These are phyloP conservation scores for Coemansia guatemalensis DNA, from an alignment of 192 early-diverging fungal species.

Conservation along the genomic window DNA sequence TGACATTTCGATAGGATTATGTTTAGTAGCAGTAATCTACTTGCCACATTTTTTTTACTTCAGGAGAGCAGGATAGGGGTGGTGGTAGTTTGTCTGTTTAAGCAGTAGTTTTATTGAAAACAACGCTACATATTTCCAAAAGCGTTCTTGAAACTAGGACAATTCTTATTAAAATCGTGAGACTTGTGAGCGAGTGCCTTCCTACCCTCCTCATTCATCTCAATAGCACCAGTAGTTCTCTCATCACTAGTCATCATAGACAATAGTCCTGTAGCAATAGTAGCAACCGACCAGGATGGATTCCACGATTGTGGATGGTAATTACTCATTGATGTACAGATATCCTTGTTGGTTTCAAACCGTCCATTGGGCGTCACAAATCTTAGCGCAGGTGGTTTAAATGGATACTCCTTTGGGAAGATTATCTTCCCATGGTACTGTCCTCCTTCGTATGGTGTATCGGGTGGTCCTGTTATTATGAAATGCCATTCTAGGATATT, in stretches of 20 bases:
- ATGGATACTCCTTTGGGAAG: constrained; percentile 95
- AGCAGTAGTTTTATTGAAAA: neutral
- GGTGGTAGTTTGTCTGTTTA: no score
- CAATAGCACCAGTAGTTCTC: constrained; percentile 77
- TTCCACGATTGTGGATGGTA: constrained; percentile 96
- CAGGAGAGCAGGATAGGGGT: no score
- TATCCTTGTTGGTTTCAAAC: constrained; percentile 91
- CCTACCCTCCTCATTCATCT: constrained; percentile 67
- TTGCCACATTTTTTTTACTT: no score
- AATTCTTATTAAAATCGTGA: constrained; percentile 22
- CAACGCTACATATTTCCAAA: constrained; percentile 13
- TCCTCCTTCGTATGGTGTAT: constrained; percentile 82
- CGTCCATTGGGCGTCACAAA: constrained; percentile 83
- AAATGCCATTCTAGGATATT: constrained; percentile 99
- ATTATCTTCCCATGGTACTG: constrained; percentile 89
- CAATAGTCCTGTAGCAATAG: constrained; percentile 83
- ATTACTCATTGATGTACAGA: constrained; percentile 91
- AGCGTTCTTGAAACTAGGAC: constrained; percentile 21
- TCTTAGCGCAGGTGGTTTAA: constrained; percentile 81
- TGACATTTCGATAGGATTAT: no score
- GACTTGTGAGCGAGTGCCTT: constrained; percentile 60
- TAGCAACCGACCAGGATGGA: constrained; percentile 95
- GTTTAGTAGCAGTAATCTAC: no score
- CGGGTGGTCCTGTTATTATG: constrained; percentile 84
- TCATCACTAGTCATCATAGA: constrained; percentile 89